Base-by-base conservation (phyloP, 768 basidiomycete genomes). In the Kwoniella mangroviensis region DNA sequence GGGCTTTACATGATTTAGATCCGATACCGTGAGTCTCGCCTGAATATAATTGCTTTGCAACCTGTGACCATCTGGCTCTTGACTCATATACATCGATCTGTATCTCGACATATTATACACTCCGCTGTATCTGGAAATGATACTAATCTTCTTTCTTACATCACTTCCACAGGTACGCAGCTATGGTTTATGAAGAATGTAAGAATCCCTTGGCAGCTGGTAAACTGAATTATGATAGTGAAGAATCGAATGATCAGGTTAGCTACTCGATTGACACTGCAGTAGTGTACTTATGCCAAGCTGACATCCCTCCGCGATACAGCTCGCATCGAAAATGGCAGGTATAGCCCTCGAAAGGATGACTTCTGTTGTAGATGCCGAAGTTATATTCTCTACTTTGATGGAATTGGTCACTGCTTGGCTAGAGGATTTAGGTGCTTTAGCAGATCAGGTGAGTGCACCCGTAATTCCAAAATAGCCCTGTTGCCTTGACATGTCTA, bases 1-100 rank as follows among this genome's bases (percentile, higher is more conserved):
- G 86, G 34, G 88, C 90, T 45, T 81, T 93, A 26, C 90, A 92
- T 79, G 85, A 89, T 59, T 87, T 88, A 63, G 88, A 90, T 75
- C 73, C 86, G 21, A 81, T 79, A 1, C 78, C 85, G 9, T 93
- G 91, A 61, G 72, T 72, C 34, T 34, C 34, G 9, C 6, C 6
- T 34, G 34, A 34, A 1, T 34, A 34, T 34, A 5, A 34, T 34
- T 7, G 34, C 34, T 34, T 34, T 34, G 6, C 34, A 6, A 34
- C 34, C 34, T 34, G 3, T 7, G 9, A 6, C 34, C 9, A 34
- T n/a, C n/a, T n/a, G n/a, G n/a, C n/a, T n/a, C n/a, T n/a, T n/a
- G n/a, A n/a, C n/a, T n/a, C n/a, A n/a, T n/a, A n/a, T n/a, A n/a
- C n/a, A n/a, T n/a, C n/a, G n/a, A n/a, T n/a, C n/a, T n/a, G n/a